Base-by-base conservation (phyloP, 805 yeast species). In the Suhomyces canberraensis region DNA sequence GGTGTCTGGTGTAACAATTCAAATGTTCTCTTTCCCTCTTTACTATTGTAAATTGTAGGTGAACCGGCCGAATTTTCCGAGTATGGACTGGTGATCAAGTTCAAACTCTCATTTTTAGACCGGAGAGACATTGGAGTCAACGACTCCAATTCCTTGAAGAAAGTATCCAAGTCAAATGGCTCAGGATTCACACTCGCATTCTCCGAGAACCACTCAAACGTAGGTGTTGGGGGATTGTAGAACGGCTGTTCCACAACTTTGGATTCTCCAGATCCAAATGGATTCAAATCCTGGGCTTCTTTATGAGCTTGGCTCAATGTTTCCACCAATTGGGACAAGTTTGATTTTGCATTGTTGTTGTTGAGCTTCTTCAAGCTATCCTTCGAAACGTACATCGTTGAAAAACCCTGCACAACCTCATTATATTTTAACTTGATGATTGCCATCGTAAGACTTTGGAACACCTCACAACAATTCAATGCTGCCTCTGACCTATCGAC, bases 401-500 rank as follows among this genome's bases (percentile, higher is more conserved):
- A 29, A 13, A 33, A 25, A 2, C 58, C 61, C 8, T 48, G 51
- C 20, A 60, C 57, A 9, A 43, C 47, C 37, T 61, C 64, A 29
- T 68, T 61, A 42, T 73, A 81, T 44, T 71, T 73, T 35, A 86
- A 56, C 50, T 77, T 76, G 11, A 82, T 65, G 11, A 87, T 81
- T 0, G 86, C 95, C 5, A 84, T 80, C 0, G 85, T 71, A 31
- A 87, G 58, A 22, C 84, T 75, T 45, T 83, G 85, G 52, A 83
- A 82, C 20, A 84, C 80, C 42, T 81, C 84, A 25, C 75, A 68
- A 51, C 95, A 86, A 35, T 74, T 77, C 7, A 61, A 60, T 0
- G 95, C 95, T 1, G 95, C 91, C 42, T 82, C 89, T 58, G 95
- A 86, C 28, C 78, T 71, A 32, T 81, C 87, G 18, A 71, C 64